Percentiles rank a stretch among this genome's conserved stretches.
These are phyloP conservation scores for Penicillium griseofulvum DNA, from an alignment of 2,329 filamentous ascomycete genomes.

Conservation along the genomic window DNA sequence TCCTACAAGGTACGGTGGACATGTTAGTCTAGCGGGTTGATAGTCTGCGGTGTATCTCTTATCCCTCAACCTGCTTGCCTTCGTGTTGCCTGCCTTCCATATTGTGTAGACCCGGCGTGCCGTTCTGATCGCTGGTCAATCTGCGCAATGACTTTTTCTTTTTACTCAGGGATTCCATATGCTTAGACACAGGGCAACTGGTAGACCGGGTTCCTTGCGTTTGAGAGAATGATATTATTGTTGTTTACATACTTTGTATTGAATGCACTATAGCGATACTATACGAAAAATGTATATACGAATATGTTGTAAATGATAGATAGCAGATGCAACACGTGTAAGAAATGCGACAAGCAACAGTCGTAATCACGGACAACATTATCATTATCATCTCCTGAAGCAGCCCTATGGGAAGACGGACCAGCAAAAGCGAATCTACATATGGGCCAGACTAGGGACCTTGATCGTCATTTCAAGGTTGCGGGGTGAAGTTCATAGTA, in stretches of 20 bases:
- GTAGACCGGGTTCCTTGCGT: background rate
- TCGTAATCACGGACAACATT: background rate
- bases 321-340: slow-evolving; percentile 2
- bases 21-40: background rate
- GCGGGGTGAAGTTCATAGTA: too few species aligned
- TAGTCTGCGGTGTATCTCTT: background rate
- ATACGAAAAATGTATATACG: background rate
- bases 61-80: background rate
- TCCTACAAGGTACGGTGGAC: background rate
- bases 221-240: background rate
- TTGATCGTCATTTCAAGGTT: too few species aligned
- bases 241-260: background rate
- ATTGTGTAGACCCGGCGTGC: background rate
- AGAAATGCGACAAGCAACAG: background rate
- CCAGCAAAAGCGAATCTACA: too few species aligned
- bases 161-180: too few species aligned
- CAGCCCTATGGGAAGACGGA: background rate
- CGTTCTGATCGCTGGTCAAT: background rate
- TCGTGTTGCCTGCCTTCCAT: background rate
- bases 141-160: background rate
- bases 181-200: background rate
- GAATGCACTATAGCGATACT: background rate
- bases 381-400: background rate
- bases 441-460: too few species aligned
- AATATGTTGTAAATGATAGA: background rate